A percentile compares a stretch with the other conserved stretches of the same genome.
These are phyloP conservation scores for Arachnomyces sp. DNA, from an alignment of 2,329 filamentous ascomycete species.

Conservation along the genomic window DNA sequence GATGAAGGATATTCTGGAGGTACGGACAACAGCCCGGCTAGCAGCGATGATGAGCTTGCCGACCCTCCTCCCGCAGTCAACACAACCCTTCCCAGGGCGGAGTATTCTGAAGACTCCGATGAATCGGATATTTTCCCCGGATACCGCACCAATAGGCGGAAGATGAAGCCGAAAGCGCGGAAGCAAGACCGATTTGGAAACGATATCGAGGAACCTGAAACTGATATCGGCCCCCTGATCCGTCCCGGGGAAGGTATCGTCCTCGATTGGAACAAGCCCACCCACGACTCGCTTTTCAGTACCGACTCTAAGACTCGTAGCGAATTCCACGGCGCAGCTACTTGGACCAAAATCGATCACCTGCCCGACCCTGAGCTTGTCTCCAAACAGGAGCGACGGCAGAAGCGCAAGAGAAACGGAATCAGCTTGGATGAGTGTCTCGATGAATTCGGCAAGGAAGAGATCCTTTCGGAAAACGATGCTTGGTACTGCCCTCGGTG, in stretches of 20 bases:
- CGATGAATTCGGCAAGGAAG: slow-evolving; percentile 87
- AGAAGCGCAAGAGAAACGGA: slow-evolving; percentile 62
- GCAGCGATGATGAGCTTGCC: slow-evolving; percentile 26
- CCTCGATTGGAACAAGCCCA: slow-evolving; percentile 72
- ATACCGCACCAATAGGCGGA: slow-evolving; percentile 12
- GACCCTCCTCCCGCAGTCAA: slow-evolving; percentile 13
- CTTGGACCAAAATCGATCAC: slow-evolving; percentile 47
- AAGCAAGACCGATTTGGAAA: slow-evolving; percentile 2
- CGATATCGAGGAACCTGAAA: slow-evolving; percentile 12
- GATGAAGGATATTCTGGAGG: slow-evolving; percentile 8
- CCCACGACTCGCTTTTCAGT: slow-evolving; percentile 63
- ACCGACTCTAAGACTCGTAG: slow-evolving; percentile 36
- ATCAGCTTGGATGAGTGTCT: slow-evolving; percentile 85
- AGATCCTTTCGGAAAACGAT: slow-evolving; percentile 89
- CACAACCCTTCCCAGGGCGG: slow-evolving; percentile 7
- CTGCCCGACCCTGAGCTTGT: slow-evolving; percentile 57
- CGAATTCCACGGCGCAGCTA: slow-evolving; percentile 53
- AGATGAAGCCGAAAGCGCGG: slow-evolving; percentile 5
- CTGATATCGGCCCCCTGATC: slow-evolving; percentile 57
- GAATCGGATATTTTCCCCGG: no score
- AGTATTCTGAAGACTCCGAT: slow-evolving; percentile 14
- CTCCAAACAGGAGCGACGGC: slow-evolving; percentile 55
- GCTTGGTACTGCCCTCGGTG: slow-evolving; percentile 97
- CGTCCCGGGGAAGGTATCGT: slow-evolving; percentile 77
- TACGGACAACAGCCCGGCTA: slow-evolving; percentile 19